Conservation (phyloP, 768 basidiomycete genomes). For the Polyporus arcularius region DNA sequence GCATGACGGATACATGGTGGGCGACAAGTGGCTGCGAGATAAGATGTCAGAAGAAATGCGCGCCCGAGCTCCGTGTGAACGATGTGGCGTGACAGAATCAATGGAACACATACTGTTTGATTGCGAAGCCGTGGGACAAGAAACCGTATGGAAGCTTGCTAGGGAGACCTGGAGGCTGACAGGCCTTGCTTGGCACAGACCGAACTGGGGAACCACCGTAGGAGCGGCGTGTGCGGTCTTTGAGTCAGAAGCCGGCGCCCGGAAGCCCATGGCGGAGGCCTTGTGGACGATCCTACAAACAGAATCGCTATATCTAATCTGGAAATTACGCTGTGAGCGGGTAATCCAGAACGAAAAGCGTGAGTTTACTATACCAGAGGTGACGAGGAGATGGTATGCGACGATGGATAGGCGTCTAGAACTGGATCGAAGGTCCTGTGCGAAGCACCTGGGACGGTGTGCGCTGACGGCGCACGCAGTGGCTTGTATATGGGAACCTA, state of each 20-base stretch:
- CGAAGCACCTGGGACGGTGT: not conserved
- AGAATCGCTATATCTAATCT: not conserved
- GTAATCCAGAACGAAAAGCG: not conserved
- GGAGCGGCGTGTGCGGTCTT: not conserved
- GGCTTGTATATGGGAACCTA: not conserved
- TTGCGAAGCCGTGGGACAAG: not conserved
- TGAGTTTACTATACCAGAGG: not conserved
- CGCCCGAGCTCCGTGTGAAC: not conserved
- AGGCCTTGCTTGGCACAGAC: not conserved
- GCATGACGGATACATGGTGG: not conserved
- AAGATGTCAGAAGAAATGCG: not conserved
- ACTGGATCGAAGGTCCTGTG: not conserved
- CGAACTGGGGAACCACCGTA: not conserved
- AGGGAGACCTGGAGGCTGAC: not conserved
- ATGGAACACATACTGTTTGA: slow-evolving; percentile 4
- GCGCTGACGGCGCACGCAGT: not conserved
- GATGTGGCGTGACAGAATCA: not conserved
- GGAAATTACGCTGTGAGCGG: not conserved
- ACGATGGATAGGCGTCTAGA: not conserved
- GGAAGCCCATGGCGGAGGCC: not conserved
- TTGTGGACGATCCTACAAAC: not conserved
- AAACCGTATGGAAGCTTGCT: not conserved
- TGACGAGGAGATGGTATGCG: not conserved
- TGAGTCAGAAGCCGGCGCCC: not conserved
- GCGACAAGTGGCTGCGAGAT: not conserved